Evolutionary conservation across 805 yeast species (phyloP), one percentile per base, ranked within the genome.

Genomic region (Ogataea populi-albae): DNA sequence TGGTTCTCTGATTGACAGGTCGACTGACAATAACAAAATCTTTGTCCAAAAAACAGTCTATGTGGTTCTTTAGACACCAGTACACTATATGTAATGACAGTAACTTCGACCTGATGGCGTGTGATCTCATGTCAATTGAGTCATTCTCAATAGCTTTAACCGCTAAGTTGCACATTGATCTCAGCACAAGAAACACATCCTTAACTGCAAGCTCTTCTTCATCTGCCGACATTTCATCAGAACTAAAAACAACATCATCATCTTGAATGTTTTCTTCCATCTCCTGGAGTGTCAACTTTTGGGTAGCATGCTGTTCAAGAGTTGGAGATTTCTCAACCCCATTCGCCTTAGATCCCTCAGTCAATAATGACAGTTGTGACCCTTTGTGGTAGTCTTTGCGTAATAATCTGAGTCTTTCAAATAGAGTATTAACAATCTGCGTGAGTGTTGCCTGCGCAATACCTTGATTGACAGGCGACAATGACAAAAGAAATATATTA

Each of bases 361-460:
- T 15, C 9, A 12, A 12, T 7, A 16, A 10, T 10, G 21, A 27
- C 6, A 17, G 11, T 17, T 15, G 21, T 8, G 30, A 27, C 9
- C 9, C 17, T 25, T n/a, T 7, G 9, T 10, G 21, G 10, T 27
- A 17, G 8, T 10, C 16, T 17, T 8, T 8, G 20, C 15, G 7
- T 15, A 17, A 8, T 9, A 7, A 9, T 17, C 30, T 35, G 10
- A 78, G 76, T 44, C 93, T 76, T 43, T 85, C 95, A 64, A 87
- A 93, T 8, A 89, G 81, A 6, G 86, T 79, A 37, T 80, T 79
- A 16, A 93, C 86, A 52, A 91, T 83, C 63, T 93, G 99, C 3
- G 94, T 86, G 46, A 93, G 69, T 6, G 93, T 83, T 1, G 96
- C 98, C 65, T 94, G 98, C 0, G 98, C 98, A 41, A 89, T 80